A percentile compares a stretch with the other conserved stretches of the same genome.
Conservation (phyloP, 208 protist species). For the Trypanosoma caninum region DNA sequence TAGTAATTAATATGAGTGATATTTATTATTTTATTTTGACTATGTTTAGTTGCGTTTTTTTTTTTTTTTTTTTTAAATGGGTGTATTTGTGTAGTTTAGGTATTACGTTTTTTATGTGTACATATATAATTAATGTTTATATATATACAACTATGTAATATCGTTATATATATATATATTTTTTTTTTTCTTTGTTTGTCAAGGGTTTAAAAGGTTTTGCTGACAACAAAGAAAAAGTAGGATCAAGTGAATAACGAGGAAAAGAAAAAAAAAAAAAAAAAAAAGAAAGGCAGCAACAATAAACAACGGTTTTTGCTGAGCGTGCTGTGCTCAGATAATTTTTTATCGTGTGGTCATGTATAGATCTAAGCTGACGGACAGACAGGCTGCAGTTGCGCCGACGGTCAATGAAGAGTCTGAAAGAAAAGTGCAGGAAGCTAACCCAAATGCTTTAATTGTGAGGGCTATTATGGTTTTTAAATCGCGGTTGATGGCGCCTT, state of each 20-base stretch:
- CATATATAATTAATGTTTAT: not conserved
- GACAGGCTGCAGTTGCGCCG: not conserved
- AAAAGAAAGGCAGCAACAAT: not conserved
- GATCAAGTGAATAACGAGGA: not conserved
- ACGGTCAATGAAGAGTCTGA: not conserved
- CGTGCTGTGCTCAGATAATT: not conserved
- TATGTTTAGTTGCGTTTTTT: too few relatives aligned
- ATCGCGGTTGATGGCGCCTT: slow-evolving; percentile 42
- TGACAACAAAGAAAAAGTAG: not conserved
- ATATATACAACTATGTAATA: too few relatives aligned
- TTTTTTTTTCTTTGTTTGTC: not conserved
- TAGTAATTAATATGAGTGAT: too few relatives aligned
- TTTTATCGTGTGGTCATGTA: slow-evolving; percentile 9
- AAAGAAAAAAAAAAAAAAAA: not conserved
- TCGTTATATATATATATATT: slow-evolving; percentile 11
- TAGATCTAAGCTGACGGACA: slow-evolving; percentile 1
- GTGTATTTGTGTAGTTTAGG: not conserved
- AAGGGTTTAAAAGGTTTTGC: too few relatives aligned
- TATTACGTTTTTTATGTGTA: not conserved
- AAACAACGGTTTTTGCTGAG: not conserved
- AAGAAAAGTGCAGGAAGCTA: not conserved
- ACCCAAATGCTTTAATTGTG: not conserved
- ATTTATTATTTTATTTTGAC: too few relatives aligned
- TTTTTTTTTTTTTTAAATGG: too few relatives aligned
- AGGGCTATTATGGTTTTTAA: slow-evolving; percentile 30